Evolutionary conservation across 2,329 filamentous ascomycete species (phyloP), one percentile per base, ranked within the genome.

Genomic region (Curvularia sp.): DNA sequence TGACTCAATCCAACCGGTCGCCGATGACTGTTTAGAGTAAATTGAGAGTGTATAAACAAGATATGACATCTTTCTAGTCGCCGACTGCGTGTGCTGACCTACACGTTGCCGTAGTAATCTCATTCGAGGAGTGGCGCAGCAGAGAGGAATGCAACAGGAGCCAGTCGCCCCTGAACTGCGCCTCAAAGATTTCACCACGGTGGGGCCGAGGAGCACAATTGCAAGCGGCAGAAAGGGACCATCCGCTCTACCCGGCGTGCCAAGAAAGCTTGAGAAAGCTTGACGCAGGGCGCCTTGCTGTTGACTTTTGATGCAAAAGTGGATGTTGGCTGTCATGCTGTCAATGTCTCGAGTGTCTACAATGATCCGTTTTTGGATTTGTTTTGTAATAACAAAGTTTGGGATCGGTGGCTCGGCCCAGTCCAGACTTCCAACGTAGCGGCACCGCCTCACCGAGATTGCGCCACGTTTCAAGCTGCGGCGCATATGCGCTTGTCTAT

Each of bases 221-320:
- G 28, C 28, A 8, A 10, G 22, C 26, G 30, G 53, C 30, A 12
- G 33, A 28, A n/a, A 46, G 49, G 49, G 35, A 44, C 3, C 13
- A 43, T 38, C 51, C 51, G 51, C 38, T n/a, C 31, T 31, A 38
- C 4, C 35, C 35, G 15, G 7, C 15, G 13, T 33, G 57, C 62
- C 57, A 64, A 64, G 30, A 60, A 62, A 60, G 60, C 60, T 62
- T 62, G 49, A 49, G 30, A 57, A 55, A 47, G 52, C 62, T 64
- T 64, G 50, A 33, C 47, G 33, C 26, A 10, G 47, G 44, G 30
- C 30, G 44, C 26, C 26, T 12, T 47, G n/a, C 28, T 12, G n/a
- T 31, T 28, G 6, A 7, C 44, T 31, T 31, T 12, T 47, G 15
- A 47, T 13, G 28, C 44, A 12, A 20, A 7, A 20, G 18, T 31